Base-by-base conservation (phyloP, 2,329 filamentous ascomycete genomes). In the Onygenales sp. region DNA sequence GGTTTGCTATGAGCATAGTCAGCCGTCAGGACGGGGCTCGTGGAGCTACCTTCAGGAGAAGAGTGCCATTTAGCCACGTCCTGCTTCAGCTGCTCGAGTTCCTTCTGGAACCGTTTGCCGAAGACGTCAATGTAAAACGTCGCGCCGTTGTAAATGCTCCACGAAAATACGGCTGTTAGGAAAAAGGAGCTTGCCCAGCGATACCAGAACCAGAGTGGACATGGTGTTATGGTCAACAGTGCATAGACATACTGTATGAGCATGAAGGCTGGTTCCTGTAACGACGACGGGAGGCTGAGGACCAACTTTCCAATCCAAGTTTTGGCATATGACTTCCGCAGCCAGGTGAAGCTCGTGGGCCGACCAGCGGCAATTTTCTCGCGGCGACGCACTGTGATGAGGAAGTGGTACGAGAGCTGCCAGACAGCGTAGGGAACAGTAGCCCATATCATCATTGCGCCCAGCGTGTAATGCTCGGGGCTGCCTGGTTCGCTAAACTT, bases 51-150 rank as follows among this genome's bases (percentile, higher is more conserved):
- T 17, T 59, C 58, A 7, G 53, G 51, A n/a, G 58, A 57, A n/a
- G 53, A 44, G 69, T 95, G 90, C 89, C 89, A 94, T 67, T 89
- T 92, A 45, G 85, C 81, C 7, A 98, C 90, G 65, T 98, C 93
- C 53, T 82, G 82, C 71, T 87, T 91, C 73, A 98, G 80, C 51
- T 85, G 80, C 67, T 98, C 91, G 10, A 98, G 78, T 69, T 98
- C 93, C 66, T 92, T 95, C 75, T 98, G 89, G 77, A 98, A 97
- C 2, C 91, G 83, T 63, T 88, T 95, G 52, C 94, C 93, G 67
- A 97, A 98, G 1, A 97, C 89, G 63, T 98, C 93, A 64, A 98
- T 97, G 71, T 98, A 98, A 70, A 87, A 98, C 0, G 91, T 97
- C 14, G 93, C 89, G 35, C 93, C 93, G 62, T 98, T 98, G 75